Evolutionary conservation across 441 rosid genomes (phyloP), one percentile per base, ranked within the genome.

Genomic region (Geranium incanum): DNA sequence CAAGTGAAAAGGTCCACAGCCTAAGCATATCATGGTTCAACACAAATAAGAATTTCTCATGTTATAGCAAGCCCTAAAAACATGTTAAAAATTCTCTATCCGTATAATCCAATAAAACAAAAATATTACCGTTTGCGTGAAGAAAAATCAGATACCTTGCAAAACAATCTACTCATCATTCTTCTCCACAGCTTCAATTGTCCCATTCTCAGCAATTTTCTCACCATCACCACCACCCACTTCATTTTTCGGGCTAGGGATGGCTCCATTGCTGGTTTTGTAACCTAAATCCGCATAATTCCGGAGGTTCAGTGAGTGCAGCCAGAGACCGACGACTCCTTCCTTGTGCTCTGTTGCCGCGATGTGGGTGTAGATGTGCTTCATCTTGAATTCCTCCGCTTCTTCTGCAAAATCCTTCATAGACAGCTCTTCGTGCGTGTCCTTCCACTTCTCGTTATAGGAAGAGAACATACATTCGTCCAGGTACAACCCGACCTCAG

Each of bases 401-500:
- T 76, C 89, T 80, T 82, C 84, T 72, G 77, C 86, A 33, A 86
- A 90, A 28, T 64, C 86, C 83, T 86, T 84, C 95, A 90, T 89
- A 0, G 95, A 90, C 36, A 92, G 65, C 80, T 90, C 97, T 67
- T 88, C 97, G 41, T 94, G 99, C 70, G 78, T 89, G 67, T 86
- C 90, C 72, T 86, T 85, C 89, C 91, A 94, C 76, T 88, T 90
- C 69, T 87, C 78, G 78, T 90, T 92, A 74, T 92, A 90, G 2
- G 99, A 90, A 1, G 96, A 28, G 68, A 94, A 90, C 68, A 88
- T 48, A 83, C 99, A 94, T 78, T 92, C 99, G 11, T 94, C 97
- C 84, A 94, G 84, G 88, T 90, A 92, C 43, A 94, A 78, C 33
- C 97, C 99, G 68, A 92, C 96, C 78, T 94, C 97, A 11, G 99